Evolutionary conservation across 140 eudicot genomes (phyloP).

Genomic region (Ambrosia hybrid): DNA sequence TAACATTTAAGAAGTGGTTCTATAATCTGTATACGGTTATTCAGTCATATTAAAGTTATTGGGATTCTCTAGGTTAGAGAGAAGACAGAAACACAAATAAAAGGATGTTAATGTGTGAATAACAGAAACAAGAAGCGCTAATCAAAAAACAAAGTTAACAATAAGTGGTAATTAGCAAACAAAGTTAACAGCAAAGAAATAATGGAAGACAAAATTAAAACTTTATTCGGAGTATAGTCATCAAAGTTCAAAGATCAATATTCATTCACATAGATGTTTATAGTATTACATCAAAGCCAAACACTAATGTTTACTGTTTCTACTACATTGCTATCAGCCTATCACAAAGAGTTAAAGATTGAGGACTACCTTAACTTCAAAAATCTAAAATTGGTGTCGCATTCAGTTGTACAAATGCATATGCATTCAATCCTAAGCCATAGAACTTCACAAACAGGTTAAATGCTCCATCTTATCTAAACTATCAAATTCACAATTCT

Average conservation of each 20-base stretch:
- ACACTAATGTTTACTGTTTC: neutral
- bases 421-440: conserved; percentile 2
- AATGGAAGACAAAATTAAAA: neutral
- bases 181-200: neutral
- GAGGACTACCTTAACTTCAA: conserved; percentile 12
- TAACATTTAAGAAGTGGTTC: neutral
- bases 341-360: neutral
- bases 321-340: conserved; percentile 8
- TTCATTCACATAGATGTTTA: conserved; percentile 5
- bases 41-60: neutral
- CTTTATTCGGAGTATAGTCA: conserved; percentile 1
- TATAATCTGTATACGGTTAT: neutral
- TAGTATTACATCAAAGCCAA: neutral
- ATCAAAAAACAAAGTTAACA: conserved; percentile 1
- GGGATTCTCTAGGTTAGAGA: conserved; percentile 11
- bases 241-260: conserved; percentile 1
- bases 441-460: neutral
- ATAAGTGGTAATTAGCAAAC: neutral
- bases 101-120: neutral
- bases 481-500: conserved; percentile 8
- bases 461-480: conserved; percentile 3
- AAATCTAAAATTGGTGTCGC: conserved; percentile 1
- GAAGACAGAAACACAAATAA: neutral
- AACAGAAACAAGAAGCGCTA: neutral
- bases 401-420: conserved; percentile 4